Conservation (phyloP, 768 basidiomycete species). For the Boletus huronensis region DNA sequence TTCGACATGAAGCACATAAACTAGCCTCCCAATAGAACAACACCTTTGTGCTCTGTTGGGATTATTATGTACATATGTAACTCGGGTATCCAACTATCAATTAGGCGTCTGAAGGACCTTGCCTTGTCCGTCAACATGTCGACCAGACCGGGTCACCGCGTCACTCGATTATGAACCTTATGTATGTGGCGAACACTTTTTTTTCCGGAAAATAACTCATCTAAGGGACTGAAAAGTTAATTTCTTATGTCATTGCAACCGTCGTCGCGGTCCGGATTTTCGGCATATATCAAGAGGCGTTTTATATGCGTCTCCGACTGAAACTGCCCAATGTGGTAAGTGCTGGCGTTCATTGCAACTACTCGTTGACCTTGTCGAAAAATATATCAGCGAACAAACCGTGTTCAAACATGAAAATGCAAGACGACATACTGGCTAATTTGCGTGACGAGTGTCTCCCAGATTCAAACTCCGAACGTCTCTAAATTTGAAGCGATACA, state of each 20-base stretch:
- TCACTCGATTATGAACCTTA: background rate
- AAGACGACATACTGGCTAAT: too few species aligned
- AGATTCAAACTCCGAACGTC: background rate
- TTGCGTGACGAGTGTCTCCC: too few species aligned
- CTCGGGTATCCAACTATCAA: background rate
- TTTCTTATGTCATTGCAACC: background rate
- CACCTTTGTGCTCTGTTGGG: background rate
- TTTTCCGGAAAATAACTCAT: slow-evolving; percentile 2
- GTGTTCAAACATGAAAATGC: too few species aligned
- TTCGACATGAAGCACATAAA: background rate
- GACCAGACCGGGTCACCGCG: background rate
- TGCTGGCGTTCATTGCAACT: background rate
- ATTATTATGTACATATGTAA: slow-evolving; percentile 3
- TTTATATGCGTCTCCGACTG: background rate
- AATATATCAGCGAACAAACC: too few species aligned
- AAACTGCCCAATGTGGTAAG: background rate
- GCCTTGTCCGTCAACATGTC: slow-evolving; percentile 6
- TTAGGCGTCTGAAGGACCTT: background rate
- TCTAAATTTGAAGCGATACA: too few species aligned
- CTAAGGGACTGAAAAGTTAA: background rate
- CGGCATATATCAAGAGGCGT: background rate
- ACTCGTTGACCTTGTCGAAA: background rate
- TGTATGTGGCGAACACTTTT: background rate
- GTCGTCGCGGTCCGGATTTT: background rate
- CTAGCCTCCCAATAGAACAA: background rate